Evolutionary conservation across 305 asterid genomes (phyloP), one percentile per base, ranked within the genome.

Genomic region (Euphrasia arctica): DNA sequence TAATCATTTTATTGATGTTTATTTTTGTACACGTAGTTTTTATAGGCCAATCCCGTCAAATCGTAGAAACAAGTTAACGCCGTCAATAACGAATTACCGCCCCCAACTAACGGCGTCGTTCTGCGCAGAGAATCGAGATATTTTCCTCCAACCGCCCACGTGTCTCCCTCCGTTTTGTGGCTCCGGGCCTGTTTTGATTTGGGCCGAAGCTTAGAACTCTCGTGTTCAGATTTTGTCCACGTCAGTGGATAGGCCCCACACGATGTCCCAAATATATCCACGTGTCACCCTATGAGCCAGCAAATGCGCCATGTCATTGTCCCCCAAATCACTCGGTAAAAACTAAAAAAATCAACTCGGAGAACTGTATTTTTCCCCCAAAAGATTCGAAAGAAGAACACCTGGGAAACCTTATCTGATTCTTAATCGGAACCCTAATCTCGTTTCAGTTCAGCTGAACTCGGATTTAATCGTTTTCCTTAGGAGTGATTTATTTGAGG

Each of bases 161-260:
- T 79, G 83, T 70, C 73, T 52, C 42, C 66, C 68, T 65, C 29
- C 42, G 42, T 36, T 34, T 71, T 50, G 74, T 68, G 73, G 79
- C 73, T 61, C 72, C 80, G 70, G 65, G 74, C 74, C 77, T 59
- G 66, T 65, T 62, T 71, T 62, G 79, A 74, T 74, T 74, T 69
- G 68, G 68, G 57, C 28, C 67, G 27, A 25, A 25, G 27, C 27
- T 25, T 1, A 25, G 27, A 25, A 25, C 27, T 25, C 27, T 29
- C 60, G 51, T 70, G 63, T 67, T 79, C 70, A 72, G 83, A 75
- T 79, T 67, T 73, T 34, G 73, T 62, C 76, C 80, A 78, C 76
- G 57, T 74, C 73, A 58, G 25, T 43, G 0, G 15, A 29, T 29
- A 32, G 12, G 43, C 6, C 65, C 64, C 12, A 54, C 58, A 50